Percentiles rank a stretch among this genome's conserved stretches.
Evolutionary conservation across 345 rosid species (phyloP).

Genomic region (Arabis alpina): DNA sequence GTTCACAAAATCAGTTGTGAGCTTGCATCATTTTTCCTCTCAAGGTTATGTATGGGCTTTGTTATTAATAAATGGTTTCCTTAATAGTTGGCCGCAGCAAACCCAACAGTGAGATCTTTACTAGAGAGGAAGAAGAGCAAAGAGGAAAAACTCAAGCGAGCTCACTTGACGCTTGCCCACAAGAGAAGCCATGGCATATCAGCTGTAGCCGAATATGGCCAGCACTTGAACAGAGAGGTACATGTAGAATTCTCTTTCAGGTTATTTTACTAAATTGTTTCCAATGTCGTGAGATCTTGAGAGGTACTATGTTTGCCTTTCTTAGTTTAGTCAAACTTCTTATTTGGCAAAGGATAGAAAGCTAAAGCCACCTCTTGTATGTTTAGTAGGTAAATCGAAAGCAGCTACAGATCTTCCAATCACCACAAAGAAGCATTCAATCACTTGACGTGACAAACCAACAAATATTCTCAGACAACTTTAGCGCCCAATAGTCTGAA

Average conservation of each 20-base stretch:
- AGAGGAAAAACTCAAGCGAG: constrained; percentile 51
- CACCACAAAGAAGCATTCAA: constrained; percentile 52
- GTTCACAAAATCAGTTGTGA: neutral
- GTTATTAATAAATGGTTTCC: neutral
- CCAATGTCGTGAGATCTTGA: constrained; percentile 41
- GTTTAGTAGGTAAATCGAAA: constrained; percentile 65
- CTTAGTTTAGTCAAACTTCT: too few species aligned
- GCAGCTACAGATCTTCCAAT: constrained; percentile 46
- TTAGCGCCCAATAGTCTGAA: constrained; percentile 57
- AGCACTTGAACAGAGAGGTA: constrained; percentile 53
- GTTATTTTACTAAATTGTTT: constrained; percentile 2
- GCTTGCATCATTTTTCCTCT: neutral
- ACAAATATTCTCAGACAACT: constrained; percentile 48
- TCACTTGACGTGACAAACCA: constrained; percentile 41
- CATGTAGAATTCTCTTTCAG: constrained; percentile 52
- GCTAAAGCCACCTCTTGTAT: constrained; percentile 32
- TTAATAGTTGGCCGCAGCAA: constrained; percentile 59
- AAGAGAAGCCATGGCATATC: constrained; percentile 89
- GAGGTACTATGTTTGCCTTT: neutral
- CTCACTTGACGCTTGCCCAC: constrained; percentile 94
- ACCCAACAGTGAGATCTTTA: constrained; percentile 54
- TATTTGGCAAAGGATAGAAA: constrained; percentile 10
- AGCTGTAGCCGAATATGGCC: constrained; percentile 71
- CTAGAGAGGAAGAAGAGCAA: constrained; percentile 57
- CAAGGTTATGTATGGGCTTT: neutral